Base-by-base conservation (phyloP, 108 stramenopile species). In the Fistulifera pelliculosa region DNA sequence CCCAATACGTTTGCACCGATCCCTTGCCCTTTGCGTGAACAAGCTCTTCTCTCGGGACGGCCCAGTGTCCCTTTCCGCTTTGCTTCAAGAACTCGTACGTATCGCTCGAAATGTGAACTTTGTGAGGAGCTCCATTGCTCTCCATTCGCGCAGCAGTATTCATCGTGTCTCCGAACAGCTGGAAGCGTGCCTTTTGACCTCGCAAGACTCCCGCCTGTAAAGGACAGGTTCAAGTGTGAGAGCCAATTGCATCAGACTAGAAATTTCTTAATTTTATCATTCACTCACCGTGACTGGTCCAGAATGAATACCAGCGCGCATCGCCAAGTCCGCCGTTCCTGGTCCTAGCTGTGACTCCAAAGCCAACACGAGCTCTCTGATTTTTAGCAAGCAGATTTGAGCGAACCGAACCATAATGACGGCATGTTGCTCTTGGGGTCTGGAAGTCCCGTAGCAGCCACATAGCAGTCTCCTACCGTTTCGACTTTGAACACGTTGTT, bases 91-190 rank as follows among this genome's bases (percentile, higher is more conserved):
- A 41, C 11, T 70, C 56, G 39, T 69, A 70, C 12, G 74, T 75
- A 27, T 60, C 61, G 21, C 56, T 24, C 25, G 67, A 65, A 2
- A 73, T 17, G 28, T 80, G 78, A 18, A 80, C 64, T 15, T 21
- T 47, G 21, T 56, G 31, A 19, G 52, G 47, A 27, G 53, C 17
- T 1, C 78, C 71, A 12, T 58, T 66, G 17, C 61, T 60, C 51
- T 79, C 77, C 47, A 79, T 79, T 3, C 77, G 48, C 14, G 66
- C 61, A 11, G 69, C 68, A 5, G 48, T 68, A 35, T 79, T 79
- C 41, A 79, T 66, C 7, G 77, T 73, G 21, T 79, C 77, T 0
- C 77, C 77, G 50, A 79, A 79, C 19, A 79, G 31, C 12, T 79
- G 58, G 21, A 49, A 48, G 1, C 48, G 58, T 42, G 56, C 19